Conservation (phyloP, 306 rosid genomes). For the Argentina anserina region DNA sequence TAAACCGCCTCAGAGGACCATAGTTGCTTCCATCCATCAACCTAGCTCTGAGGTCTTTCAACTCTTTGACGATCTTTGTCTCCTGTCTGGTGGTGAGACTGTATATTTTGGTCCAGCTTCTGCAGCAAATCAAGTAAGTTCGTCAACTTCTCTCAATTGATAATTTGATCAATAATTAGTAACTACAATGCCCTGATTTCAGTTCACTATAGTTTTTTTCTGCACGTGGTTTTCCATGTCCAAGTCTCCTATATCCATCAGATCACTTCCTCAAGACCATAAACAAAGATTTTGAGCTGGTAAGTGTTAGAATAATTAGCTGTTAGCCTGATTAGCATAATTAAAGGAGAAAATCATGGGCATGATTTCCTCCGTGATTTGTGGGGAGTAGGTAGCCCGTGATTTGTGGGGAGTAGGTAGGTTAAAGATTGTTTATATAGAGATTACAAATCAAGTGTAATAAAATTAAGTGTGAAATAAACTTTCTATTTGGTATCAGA, state of each 20-base stretch:
- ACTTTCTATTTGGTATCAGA: no score
- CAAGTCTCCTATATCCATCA: conserved; percentile 57
- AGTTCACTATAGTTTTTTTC: conserved; percentile 48
- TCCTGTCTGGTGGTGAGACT: conserved; percentile 54
- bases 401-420: no score
- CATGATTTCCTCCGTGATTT: no score
- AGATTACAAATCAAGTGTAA: no score
- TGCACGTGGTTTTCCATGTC: conserved; percentile 67
- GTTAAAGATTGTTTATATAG: no score
- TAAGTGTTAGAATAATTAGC: no score
- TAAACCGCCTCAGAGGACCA: conserved; percentile 34
- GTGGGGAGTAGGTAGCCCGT: no score
- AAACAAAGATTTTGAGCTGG: conserved; percentile 67
- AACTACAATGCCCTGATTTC: background rate
- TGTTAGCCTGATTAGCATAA: no score
- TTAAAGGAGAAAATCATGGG: no score
- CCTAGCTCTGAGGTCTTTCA: conserved; percentile 63
- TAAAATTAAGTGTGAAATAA: no score
- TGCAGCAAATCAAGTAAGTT: conserved; percentile 50
- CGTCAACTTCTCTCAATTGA: background rate
- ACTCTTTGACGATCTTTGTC: conserved; percentile 63
- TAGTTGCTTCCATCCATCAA: conserved; percentile 72
- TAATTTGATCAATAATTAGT: background rate
- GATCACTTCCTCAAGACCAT: conserved; percentile 66
- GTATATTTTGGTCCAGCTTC: conserved; percentile 66